Base-by-base conservation (phyloP, 192 early-diverging fungal genomes). In the Blastocladiella britannica region DNA sequence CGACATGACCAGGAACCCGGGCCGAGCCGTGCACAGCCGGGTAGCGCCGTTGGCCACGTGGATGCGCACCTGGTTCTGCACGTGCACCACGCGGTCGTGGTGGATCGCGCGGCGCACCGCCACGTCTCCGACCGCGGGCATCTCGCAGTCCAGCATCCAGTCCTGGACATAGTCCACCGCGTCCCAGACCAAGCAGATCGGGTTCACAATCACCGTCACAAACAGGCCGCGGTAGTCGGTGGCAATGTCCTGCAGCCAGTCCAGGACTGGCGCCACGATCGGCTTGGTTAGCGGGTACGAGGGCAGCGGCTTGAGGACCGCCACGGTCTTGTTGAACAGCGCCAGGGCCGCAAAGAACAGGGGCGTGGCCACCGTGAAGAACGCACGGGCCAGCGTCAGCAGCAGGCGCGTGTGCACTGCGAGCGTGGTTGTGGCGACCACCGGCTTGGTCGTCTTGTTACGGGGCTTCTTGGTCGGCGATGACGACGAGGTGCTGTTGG, bases 1-100 rank as follows among this genome's bases (percentile, higher is more conserved):
- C 30, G 58, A 59, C 58, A 59, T 59, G 51, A 56, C 56, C 60
- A 67, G 22, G 37, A 52, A 67, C 12, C 62, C 63, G 4, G 65
- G 65, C 12, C 69, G 65, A 25, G 65, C 59, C 15, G 69, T 65
- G 60, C 69, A 70, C 29, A 70, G 47, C 22, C 28, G 59, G 27
- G 60, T 63, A 55, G 37, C 37, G 37, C 37, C 37, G n/a, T 20
- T 4, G 15, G 37, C 37, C 1, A 47, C 37, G 9, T 20, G 37
- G 15, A 20, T 20, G 5, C 37, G 37, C 12, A 47, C n/a, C 37
- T 47, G 37, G 15, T 4, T 1, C 37, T 47, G 37, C 37, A 47
- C 37, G 2, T 47, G 37, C 0, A 47, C 37, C 0, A 47, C 37
- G 7, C 37, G 37, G 15, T 9, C 37, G 15, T 9, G 15, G n/a